Percentiles rank a stretch among this genome's conserved stretches.
Evolutionary conservation across 2,329 filamentous ascomycete genomes (phyloP).

Genomic region (Alternaria sp.): DNA sequence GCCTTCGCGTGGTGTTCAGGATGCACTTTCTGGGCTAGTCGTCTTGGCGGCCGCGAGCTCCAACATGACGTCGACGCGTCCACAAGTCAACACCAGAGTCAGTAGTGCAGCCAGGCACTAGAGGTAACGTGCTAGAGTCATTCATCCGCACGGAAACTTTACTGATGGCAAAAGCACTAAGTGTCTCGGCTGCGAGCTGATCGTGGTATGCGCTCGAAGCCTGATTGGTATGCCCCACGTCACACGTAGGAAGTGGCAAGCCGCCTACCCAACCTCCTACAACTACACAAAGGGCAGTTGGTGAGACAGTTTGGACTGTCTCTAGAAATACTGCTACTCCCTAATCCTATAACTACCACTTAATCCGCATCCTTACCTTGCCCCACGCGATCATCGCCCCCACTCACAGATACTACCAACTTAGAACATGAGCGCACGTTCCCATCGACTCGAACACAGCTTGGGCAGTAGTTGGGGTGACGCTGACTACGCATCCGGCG

Average conservation of each 20-base stretch:
- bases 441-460: constrained; percentile 33
- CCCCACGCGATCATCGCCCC: background rate
- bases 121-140: constrained; percentile 1
- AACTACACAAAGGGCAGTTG: constrained; percentile 10
- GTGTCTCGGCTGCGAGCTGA: constrained; percentile 9
- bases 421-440: constrained; percentile 26
- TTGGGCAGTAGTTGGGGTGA: constrained; percentile 48
- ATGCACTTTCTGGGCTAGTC: constrained; percentile 34
- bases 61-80: constrained; percentile 25
- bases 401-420: background rate
- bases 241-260: constrained; percentile 37
- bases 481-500: constrained; percentile 40
- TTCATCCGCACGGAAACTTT: background rate
- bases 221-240: constrained; percentile 43
- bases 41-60: constrained; percentile 28
- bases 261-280: constrained; percentile 30
- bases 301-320: constrained; percentile 1
- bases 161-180: constrained; percentile 2
- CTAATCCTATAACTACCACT: background rate
- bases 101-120: background rate
- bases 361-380: background rate
- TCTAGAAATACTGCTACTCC: background rate
- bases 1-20: constrained; percentile 20
- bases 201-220: constrained; percentile 7
- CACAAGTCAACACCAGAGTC: constrained; percentile 1